Evolutionary conservation across 371 early-diverging fungal genomes (phyloP), one percentile per base, ranked within the genome.

Genomic region (Batkoa obscura): DNA sequence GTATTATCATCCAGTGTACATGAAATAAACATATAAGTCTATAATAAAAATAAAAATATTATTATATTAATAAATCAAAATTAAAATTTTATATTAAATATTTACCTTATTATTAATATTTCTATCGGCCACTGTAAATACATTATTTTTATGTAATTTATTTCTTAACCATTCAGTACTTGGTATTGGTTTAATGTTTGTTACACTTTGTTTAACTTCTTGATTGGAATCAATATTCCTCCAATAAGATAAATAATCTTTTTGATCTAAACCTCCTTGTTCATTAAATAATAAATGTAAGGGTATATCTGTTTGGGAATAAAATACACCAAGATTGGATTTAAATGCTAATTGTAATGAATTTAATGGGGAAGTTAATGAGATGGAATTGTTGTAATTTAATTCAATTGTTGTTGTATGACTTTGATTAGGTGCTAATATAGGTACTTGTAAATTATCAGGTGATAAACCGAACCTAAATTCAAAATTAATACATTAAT

Each of bases 71-170:
- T 17, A 13, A 17, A 45, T 13, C 15, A 13, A 17, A 5, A 45
- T 13, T 17, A n/a, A 13, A n/a, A 10, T 5, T 17, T n/a, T n/a
- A 45, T 45, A 5, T 5, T 5, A 15, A 45, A 13, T 6, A 41
- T 53, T 23, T 53, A 53, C 53, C 53, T 53, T 53, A 3, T 39
- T 39, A 30, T 53, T 38, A 1, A 53, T 31, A 53, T 53, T 53
- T 15, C 53, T 3, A 39, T 53, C 53, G 6, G 53, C 53, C 12
- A 53, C 53, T 5, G 53, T 53, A 23, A 53, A 53, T 39, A 53
- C 39, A 41, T 53, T 53, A 39, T 53, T 53, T 5, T 13, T 34
- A 39, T 53, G 53, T 15, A 53, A 39, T 15, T 53, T 53, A 31
- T 53, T 53, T 12, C 53, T 37, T 6, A 53, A 23, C n/a, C n/a